Conservation (phyloP, 2,329 filamentous ascomycete genomes). For the Didymella glomerata region DNA sequence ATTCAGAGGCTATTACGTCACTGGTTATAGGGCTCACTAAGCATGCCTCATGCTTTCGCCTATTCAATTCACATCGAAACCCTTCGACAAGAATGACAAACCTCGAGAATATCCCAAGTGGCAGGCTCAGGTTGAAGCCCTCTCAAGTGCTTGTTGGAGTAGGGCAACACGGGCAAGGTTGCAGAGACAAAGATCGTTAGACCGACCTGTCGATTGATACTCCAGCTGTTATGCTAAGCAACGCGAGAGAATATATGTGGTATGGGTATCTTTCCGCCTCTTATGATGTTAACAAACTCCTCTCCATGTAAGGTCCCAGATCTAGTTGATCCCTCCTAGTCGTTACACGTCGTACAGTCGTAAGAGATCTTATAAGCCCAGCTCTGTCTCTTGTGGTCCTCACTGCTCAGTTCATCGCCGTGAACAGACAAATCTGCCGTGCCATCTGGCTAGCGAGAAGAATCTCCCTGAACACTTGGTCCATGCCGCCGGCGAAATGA, state of each 20-base stretch:
- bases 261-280: slow-evolving; percentile 8
- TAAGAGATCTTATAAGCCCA: neutral
- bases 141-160: neutral
- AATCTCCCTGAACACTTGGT: slow-evolving; percentile 49
- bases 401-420: slow-evolving; percentile 43
- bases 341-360: slow-evolving; percentile 3
- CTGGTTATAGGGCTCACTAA: slow-evolving; percentile 5
- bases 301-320: neutral
- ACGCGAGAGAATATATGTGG: too few relatives aligned
- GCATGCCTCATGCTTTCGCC: slow-evolving; percentile 6
- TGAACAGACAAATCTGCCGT: slow-evolving; percentile 48
- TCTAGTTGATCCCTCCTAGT: slow-evolving; percentile 3
- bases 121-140: too few relatives aligned
- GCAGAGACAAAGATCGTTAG: too few relatives aligned
- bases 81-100: too few relatives aligned
- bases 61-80: too few relatives aligned
- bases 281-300: neutral
- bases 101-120: too few relatives aligned
- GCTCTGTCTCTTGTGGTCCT: slow-evolving; percentile 1
- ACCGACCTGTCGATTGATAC: neutral
- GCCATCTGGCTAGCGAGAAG: slow-evolving; percentile 51
- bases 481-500: slow-evolving; percentile 49
- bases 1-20: slow-evolving; percentile 8
- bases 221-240: neutral
- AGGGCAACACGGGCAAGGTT: neutral